phyloP scores from a whole-genome alignment of 1,284 basidiomycete genomes.

The Coniferiporia weirii region DNA sequence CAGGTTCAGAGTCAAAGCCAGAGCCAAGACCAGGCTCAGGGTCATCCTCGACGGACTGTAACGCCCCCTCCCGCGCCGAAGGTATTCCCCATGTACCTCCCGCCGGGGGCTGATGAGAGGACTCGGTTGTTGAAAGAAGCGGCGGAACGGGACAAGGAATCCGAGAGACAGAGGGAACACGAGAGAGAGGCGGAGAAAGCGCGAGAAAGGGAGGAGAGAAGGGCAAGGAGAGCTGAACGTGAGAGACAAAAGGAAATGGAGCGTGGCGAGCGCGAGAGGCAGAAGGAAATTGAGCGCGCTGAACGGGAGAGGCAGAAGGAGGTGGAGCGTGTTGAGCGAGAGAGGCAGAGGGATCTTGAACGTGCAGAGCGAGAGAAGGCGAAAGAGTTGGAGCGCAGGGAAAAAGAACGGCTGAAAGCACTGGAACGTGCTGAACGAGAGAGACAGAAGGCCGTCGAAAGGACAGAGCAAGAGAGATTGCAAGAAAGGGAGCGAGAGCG shows the following conservation, averaged over 20 bases:
- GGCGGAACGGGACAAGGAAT: background rate
- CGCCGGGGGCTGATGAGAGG: background rate
- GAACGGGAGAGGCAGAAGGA: background rate
- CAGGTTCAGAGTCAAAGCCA: background rate
- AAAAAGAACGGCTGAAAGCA: background rate
- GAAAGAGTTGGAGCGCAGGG: background rate
- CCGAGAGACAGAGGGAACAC: background rate
- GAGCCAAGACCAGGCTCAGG: background rate
- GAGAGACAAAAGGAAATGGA: background rate
- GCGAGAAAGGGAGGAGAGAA: background rate
- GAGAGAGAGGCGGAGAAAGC: background rate
- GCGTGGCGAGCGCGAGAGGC: background rate
- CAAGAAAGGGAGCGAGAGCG: slow-evolving; percentile 7
- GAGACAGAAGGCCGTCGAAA: slow-evolving; percentile 6
- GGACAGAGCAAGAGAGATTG: slow-evolving; percentile 3
- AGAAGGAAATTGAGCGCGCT: background rate
- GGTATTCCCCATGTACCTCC: slow-evolving; percentile 6
- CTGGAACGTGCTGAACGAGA: background rate
- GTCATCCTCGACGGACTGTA: background rate
- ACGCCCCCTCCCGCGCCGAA: background rate
- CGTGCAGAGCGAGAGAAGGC: background rate
- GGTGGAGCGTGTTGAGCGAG: background rate
- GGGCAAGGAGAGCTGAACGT: background rate
- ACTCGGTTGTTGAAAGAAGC: background rate
- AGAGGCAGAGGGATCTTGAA: background rate